Evolutionary conservation across 1,139 yeast species (phyloP).

Genomic region (Geotrichum europaeum): DNA sequence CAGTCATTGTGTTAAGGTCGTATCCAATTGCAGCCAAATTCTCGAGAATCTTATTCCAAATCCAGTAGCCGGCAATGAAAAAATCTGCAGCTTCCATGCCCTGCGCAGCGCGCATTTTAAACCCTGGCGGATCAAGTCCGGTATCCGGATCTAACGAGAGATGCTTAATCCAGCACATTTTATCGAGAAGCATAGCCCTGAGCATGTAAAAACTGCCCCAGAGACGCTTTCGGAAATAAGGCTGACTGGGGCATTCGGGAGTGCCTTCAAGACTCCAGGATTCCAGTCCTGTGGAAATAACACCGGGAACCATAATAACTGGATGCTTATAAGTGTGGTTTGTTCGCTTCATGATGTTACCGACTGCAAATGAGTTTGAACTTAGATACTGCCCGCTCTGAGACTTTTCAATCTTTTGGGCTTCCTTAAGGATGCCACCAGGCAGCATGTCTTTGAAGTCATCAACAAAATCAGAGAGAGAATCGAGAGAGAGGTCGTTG

Average conservation of each 20-base stretch:
- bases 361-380: slow-evolving; percentile 59
- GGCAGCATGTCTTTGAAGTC: slow-evolving; percentile 48
- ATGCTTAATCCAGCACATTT: slow-evolving; percentile 88
- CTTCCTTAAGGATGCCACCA: slow-evolving; percentile 50
- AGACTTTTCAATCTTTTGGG: slow-evolving; percentile 48
- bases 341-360: slow-evolving; percentile 53
- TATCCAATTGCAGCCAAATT: slow-evolving; percentile 92
- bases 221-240: slow-evolving; percentile 80
- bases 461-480: slow-evolving; percentile 30
- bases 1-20: slow-evolving; percentile 81
- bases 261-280: slow-evolving; percentile 80
- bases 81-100: slow-evolving; percentile 97
- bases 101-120: slow-evolving; percentile 81
- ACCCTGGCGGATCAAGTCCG: slow-evolving; percentile 84
- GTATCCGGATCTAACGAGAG: slow-evolving; percentile 83
- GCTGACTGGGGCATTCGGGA: slow-evolving; percentile 73
- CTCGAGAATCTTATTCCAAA: slow-evolving; percentile 91
- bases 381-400: slow-evolving; percentile 20
- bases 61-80: slow-evolving; percentile 97
- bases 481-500: slow-evolving; percentile 50
- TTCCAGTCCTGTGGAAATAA: slow-evolving; percentile 89
- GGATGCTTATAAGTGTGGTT: slow-evolving; percentile 59
- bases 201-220: slow-evolving; percentile 99
- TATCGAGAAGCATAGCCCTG: slow-evolving; percentile 84
- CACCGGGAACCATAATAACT: slow-evolving; percentile 93